Base-by-base conservation (phyloP, 306 rosid species). In the Begonia masoniana region DNA sequence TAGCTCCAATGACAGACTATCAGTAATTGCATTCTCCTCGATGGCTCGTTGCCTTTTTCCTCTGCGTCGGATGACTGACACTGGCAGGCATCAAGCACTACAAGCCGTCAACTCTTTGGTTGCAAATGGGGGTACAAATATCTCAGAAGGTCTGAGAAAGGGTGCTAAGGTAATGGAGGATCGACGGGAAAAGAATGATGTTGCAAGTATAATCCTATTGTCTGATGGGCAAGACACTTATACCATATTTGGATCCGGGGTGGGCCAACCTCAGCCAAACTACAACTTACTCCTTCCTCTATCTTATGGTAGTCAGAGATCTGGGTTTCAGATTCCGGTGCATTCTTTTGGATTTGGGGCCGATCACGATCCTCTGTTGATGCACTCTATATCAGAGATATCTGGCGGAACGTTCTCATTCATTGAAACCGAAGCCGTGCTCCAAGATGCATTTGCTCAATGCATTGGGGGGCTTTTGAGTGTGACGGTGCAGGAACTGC, bases 381-480 rank as follows among this genome's bases (percentile, higher is more conserved):
- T 91, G 99, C 99, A 91, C 70, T 75, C 99, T 8, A 83, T 91
- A 65, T 91, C 99, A 3, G 96, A 91, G 78, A 78, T 50, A 55
- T 91, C 99, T 46, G 99, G 99, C 6, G 99, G 99, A 57, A 86
- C 99, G 7, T 91, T 91, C 75, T 91, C 99, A 31, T 91, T 91
- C 75, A 91, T 91, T 1, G 99, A 91, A 77, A 83, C 88, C 7
- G 99, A 91, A 66, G 82, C 88, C 23, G 92, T 77, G 52, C 74
- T 91, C 55, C 99, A 91, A 70, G 99, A 91, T 58, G 99, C 99
- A 7, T 91, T 91, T 75, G 99, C 99, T 13, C 99, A 85, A 63
- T 91, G 99, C 77, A 91, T 91, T 15, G 99, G 99, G 9, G 99
- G 99, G 57, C 94, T 91, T 21, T 61, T 91, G 65, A 91, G 99